A percentile compares a stretch with the other conserved stretches of the same genome.
These are phyloP conservation scores for Talaromyces piceae DNA, from an alignment of 2,329 filamentous ascomycete genomes.

Conservation along the genomic window DNA sequence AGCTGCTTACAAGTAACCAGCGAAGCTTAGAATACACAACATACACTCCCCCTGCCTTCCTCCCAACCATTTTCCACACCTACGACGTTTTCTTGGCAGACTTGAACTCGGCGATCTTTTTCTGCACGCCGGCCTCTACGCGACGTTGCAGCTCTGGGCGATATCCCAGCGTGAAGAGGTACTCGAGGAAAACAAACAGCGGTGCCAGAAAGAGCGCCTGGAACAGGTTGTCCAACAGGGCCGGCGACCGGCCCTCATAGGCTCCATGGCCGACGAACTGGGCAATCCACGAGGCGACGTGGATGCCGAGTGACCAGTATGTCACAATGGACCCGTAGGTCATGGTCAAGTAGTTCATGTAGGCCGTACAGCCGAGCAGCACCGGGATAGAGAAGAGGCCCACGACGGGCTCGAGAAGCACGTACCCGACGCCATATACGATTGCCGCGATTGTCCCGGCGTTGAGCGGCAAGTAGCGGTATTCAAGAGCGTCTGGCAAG, in stretches of 20 bases:
- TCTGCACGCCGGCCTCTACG: slow-evolving; percentile 66
- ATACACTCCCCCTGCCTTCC: background rate
- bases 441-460: slow-evolving; percentile 50
- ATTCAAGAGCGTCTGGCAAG: slow-evolving; percentile 46
- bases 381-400: slow-evolving; percentile 69
- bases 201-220: slow-evolving; percentile 90
- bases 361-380: slow-evolving; percentile 66
- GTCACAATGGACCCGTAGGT: slow-evolving; percentile 55
- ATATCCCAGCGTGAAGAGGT: slow-evolving; percentile 86
- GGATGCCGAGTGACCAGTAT: slow-evolving; percentile 60
- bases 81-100: slow-evolving; percentile 39
- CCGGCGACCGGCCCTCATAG: slow-evolving; percentile 82
- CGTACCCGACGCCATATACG: slow-evolving; percentile 70
- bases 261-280: slow-evolving; percentile 89
- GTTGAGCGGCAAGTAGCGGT: slow-evolving; percentile 54
- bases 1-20: background rate
- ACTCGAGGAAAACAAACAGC: slow-evolving; percentile 94
- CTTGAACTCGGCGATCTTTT: slow-evolving; percentile 70
- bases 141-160: slow-evolving; percentile 76
- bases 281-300: slow-evolving; percentile 71
- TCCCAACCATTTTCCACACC: slow-evolving; percentile 13
- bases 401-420: slow-evolving; percentile 89
- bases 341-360: slow-evolving; percentile 64
- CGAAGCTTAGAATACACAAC: no score
- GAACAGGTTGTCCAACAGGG: slow-evolving; percentile 80